Conservation (phyloP, 202 grass and related monocot species). For the Tripidium arundinaceum region DNA sequence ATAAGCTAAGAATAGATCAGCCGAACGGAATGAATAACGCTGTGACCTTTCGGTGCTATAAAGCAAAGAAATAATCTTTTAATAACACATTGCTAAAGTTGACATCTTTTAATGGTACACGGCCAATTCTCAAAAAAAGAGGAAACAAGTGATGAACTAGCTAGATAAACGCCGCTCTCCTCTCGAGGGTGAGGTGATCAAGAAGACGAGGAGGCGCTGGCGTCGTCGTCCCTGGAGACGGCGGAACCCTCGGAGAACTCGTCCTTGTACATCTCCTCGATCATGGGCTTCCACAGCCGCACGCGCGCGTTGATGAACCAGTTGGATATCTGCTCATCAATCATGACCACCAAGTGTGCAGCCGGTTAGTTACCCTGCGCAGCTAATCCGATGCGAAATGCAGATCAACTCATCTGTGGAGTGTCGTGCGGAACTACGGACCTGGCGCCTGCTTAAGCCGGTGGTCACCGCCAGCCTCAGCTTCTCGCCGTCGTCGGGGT, state of each 20-base stretch:
- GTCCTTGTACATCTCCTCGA: slow-evolving; percentile 70
- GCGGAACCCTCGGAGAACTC: slow-evolving; percentile 39
- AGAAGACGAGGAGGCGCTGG: slow-evolving; percentile 11
- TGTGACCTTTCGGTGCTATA: too few relatives aligned
- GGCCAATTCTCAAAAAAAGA: background rate
- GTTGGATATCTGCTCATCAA: slow-evolving; percentile 42
- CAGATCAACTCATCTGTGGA: background rate
- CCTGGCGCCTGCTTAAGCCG: slow-evolving; percentile 74
- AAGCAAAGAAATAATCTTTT: too few relatives aligned
- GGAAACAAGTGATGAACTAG: background rate
- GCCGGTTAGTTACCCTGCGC: background rate
- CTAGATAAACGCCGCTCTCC: background rate
- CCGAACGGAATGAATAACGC: too few relatives aligned
- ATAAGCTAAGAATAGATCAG: too few relatives aligned
- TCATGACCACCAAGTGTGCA: background rate
- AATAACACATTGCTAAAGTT: too few relatives aligned
- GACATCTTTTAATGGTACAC: too few relatives aligned
- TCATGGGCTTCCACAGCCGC: slow-evolving; percentile 74
- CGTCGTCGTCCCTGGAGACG: slow-evolving; percentile 7
- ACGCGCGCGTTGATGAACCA: too few relatives aligned
- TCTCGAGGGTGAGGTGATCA: background rate
- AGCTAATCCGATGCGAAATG: background rate
- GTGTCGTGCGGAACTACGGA: background rate
- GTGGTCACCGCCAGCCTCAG: slow-evolving; percentile 73
- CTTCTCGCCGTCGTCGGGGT: slow-evolving; percentile 87